A percentile compares a stretch with the other conserved stretches of the same genome.
These are phyloP conservation scores for Linanthus parryae DNA, from an alignment of 148 eudicot genomes.

Conservation along the genomic window DNA sequence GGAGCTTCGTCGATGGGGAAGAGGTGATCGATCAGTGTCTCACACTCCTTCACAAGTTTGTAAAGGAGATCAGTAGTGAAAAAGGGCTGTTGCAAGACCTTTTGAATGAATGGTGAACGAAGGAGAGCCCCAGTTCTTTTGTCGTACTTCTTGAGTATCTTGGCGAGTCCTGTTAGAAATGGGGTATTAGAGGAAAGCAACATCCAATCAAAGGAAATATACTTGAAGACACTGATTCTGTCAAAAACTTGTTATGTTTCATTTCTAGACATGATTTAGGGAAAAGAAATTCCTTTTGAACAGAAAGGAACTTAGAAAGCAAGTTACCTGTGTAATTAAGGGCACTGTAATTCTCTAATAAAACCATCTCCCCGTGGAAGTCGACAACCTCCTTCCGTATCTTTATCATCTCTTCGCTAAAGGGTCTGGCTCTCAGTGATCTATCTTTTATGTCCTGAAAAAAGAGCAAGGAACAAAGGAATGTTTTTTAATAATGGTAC, in stretches of 20 bases:
- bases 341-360: conserved; percentile 78
- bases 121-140: conserved; percentile 81
- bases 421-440: conserved; percentile 38
- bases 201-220: too few relatives aligned
- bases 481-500: too few relatives aligned
- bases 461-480: too few relatives aligned
- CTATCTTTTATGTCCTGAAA: conserved; percentile 63
- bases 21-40: conserved; percentile 57
- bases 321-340: conserved; percentile 71
- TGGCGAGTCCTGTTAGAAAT: conserved; percentile 54
- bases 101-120: conserved; percentile 82
- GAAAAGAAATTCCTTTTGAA: background rate
- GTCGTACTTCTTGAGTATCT: conserved; percentile 89
- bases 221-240: too few relatives aligned
- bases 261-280: background rate
- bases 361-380: conserved; percentile 87
- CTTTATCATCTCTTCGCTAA: conserved; percentile 46
- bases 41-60: conserved; percentile 86
- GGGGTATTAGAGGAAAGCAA: background rate
- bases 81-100: conserved; percentile 85
- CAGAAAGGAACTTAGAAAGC: background rate
- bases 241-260: background rate
- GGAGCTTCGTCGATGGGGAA: conserved; percentile 43
- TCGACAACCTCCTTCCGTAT: conserved; percentile 67
- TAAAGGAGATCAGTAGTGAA: conserved; percentile 73